Evolutionary conservation across 2,329 filamentous ascomycete species (phyloP).

Genomic region (Verticillium nonalfalfae): DNA sequence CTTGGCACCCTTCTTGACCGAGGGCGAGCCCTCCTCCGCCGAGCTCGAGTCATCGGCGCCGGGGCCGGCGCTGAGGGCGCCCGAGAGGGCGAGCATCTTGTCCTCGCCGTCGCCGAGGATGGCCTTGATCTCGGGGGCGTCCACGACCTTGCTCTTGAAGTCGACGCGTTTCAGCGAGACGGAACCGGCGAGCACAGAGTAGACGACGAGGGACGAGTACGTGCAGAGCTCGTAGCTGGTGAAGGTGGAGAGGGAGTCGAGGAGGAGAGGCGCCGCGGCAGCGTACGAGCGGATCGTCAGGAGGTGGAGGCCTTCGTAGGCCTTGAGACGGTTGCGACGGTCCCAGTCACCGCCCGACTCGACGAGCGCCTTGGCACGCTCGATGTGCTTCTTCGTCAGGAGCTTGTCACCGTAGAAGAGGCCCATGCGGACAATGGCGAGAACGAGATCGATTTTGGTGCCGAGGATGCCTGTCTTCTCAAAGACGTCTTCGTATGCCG

Average conservation of each 20-base stretch:
- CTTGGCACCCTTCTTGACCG: constrained; percentile 40
- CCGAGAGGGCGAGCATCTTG: constrained; percentile 75
- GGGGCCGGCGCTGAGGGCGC: constrained; percentile 74
- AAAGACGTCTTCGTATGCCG: constrained; percentile 85
- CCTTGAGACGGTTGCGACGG: constrained; percentile 94
- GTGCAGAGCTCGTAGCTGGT: constrained; percentile 98
- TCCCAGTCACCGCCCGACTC: constrained; percentile 98
- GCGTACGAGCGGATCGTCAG: constrained; percentile 89
- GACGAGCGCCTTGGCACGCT: constrained; percentile 82
- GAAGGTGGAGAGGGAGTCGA: constrained; percentile 96
- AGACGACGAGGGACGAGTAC: constrained; percentile 90
- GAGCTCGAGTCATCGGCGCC: constrained; percentile 74
- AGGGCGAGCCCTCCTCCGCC: constrained; percentile 49
- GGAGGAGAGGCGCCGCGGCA: constrained; percentile 81
- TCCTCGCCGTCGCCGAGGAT: constrained; percentile 88
- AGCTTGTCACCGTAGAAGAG: constrained; percentile 94
- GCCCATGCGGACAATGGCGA: constrained; percentile 92
- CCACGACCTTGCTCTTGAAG: constrained; percentile 98
- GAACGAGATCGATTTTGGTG: constrained; percentile 93
- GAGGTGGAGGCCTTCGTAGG: constrained; percentile 91
- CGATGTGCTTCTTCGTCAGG: constrained; percentile 88
- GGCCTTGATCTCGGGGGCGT: constrained; percentile 96
- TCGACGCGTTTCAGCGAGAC: constrained; percentile 94
- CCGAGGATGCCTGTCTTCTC: constrained; percentile 97
- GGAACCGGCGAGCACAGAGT: constrained; percentile 90